Percentiles rank a stretch among this genome's conserved stretches.
Evolutionary conservation across 306 rosid genomes (phyloP).

Genomic region (Lithocarpus polystachyus): DNA sequence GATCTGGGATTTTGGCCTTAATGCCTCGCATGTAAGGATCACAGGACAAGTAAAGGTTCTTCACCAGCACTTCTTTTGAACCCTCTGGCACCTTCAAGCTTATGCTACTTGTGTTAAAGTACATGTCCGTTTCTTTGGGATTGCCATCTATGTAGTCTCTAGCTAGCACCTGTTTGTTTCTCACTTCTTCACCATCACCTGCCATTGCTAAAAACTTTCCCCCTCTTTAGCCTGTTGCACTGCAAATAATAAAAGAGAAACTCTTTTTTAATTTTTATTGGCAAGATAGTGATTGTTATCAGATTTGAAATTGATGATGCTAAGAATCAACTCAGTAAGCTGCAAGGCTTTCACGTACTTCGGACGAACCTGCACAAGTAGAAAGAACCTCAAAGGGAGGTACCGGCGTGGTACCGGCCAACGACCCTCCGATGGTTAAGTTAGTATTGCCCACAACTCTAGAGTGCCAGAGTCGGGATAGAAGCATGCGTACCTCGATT

Average conservation of each 20-base stretch:
- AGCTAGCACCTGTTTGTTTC: constrained; percentile 46
- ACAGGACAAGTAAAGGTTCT: constrained; percentile 61
- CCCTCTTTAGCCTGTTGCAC: not conserved
- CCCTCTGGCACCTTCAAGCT: constrained; percentile 31
- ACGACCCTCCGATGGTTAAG: no score
- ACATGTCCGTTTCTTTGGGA: constrained; percentile 43
- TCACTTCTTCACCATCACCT: not conserved
- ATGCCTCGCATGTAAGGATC: constrained; percentile 61
- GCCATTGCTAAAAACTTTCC: not conserved
- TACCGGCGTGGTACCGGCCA: no score
- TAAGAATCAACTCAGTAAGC: no score
- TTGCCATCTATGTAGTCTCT: constrained; percentile 30
- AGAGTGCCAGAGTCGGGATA: no score
- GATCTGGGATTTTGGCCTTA: constrained; percentile 1
- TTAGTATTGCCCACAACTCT: no score
- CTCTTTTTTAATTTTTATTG: not conserved
- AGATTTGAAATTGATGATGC: no score
- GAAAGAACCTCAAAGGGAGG: no score
- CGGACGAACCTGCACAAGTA: no score
- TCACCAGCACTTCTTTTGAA: constrained; percentile 45
- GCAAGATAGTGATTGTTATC: not conserved
- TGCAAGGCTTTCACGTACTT: no score
- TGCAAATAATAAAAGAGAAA: no score
- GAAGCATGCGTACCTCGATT: no score
- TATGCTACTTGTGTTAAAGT: constrained; percentile 20